Conservation (phyloP, 192 early-diverging fungal species). For the Coemansia sp. region DNA sequence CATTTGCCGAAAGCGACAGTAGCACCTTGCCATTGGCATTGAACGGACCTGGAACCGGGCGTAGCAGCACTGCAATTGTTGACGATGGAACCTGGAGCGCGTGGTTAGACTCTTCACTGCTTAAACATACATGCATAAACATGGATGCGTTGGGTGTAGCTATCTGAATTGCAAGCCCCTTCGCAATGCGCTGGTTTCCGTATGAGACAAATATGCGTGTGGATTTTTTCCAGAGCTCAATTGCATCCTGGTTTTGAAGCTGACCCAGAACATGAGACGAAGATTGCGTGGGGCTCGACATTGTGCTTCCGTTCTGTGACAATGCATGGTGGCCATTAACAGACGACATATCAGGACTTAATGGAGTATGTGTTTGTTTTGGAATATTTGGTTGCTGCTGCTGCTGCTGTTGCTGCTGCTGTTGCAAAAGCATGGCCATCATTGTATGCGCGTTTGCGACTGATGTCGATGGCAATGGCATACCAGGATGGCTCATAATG, state of each 20-base stretch:
- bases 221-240: conserved; percentile 43
- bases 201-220: conserved; percentile 45
- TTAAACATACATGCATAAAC: conserved; percentile 43
- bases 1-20: conserved; percentile 30
- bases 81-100: conserved; percentile 31
- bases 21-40: conserved; percentile 26
- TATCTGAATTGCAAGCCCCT: conserved; percentile 35
- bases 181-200: conserved; percentile 39
- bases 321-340: conserved; percentile 9
- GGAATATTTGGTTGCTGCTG: conserved; percentile 32
- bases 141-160: conserved; percentile 42
- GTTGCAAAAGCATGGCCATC: conserved; percentile 51
- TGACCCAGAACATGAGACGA: conserved; percentile 3
- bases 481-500: conserved; percentile 1
- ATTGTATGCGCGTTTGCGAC: conserved; percentile 42
- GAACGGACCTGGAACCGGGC: conserved; percentile 46
- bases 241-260: conserved; percentile 30
- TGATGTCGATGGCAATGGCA: conserved; percentile 24
- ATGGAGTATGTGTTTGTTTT: conserved; percentile 32
- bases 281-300: conserved; percentile 1
- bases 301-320: neutral
- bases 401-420: conserved; percentile 34
- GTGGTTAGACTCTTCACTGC: conserved; percentile 28
- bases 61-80: conserved; percentile 25
- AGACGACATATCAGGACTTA: conserved; percentile 25